A percentile compares a stretch with the other conserved stretches of the same genome.
These are phyloP conservation scores for Sarocladium strictum DNA, from an alignment of 2,329 filamentous ascomycete genomes.

Conservation along the genomic window DNA sequence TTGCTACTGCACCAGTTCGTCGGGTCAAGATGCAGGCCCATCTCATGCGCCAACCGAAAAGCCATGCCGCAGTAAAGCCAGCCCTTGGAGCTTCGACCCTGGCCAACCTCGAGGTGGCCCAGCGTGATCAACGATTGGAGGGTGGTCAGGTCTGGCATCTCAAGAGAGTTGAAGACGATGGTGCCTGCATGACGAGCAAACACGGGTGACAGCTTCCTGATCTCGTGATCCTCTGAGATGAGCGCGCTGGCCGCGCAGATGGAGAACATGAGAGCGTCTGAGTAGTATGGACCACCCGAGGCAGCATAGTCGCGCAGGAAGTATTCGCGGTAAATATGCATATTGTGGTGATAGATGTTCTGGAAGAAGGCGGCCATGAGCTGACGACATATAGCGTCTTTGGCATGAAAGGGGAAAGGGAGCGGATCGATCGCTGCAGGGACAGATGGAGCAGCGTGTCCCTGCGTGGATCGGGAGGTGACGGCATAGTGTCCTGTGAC, in stretches of 20 bases:
- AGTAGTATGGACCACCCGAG: slow-evolving; percentile 41
- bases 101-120: slow-evolving; percentile 41
- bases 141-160: slow-evolving; percentile 40
- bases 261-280: slow-evolving; percentile 40
- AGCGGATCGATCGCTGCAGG: slow-evolving; percentile 10
- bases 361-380: slow-evolving; percentile 44
- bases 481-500: slow-evolving; percentile 13
- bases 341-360: slow-evolving; percentile 41
- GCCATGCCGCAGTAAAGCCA: slow-evolving; percentile 48
- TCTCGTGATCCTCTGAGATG: slow-evolving; percentile 31
- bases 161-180: slow-evolving; percentile 37
- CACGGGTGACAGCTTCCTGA: slow-evolving; percentile 30
- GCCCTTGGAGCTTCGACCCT: slow-evolving; percentile 40
- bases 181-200: slow-evolving; percentile 39
- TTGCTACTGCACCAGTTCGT: slow-evolving; percentile 36
- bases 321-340: slow-evolving; percentile 45
- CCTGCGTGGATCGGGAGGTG: slow-evolving; percentile 12
- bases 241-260: slow-evolving; percentile 44
- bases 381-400: slow-evolving; percentile 36
- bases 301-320: slow-evolving; percentile 44
- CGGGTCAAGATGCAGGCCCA: slow-evolving; percentile 46
- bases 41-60: slow-evolving; percentile 43
- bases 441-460: slow-evolving; percentile 11
- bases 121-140: slow-evolving; percentile 39
- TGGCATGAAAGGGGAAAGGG: slow-evolving; percentile 31